phyloP scores from a whole-genome alignment of 306 rosid genomes.

The Lathyrus tuberosus region DNA sequence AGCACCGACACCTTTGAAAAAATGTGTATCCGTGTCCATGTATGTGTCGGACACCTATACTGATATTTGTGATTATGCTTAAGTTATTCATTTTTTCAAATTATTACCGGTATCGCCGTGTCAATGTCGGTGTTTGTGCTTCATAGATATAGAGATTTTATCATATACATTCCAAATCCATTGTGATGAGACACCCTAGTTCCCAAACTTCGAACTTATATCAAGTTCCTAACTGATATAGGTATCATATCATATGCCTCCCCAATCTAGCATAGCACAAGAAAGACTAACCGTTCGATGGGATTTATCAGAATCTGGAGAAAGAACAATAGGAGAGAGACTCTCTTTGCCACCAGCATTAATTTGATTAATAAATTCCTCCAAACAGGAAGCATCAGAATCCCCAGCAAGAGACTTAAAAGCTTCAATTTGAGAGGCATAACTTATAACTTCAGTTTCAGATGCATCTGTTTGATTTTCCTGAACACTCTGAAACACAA shows the following conservation, averaged over 20 bases:
- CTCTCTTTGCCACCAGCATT: slow-evolving; percentile 56
- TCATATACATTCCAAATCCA: slow-evolving; percentile 9
- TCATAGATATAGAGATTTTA: neutral
- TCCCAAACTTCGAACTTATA: slow-evolving; percentile 8
- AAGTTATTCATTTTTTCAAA: no score
- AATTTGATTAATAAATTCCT: slow-evolving; percentile 62
- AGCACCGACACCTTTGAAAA: no score
- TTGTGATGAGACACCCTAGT: slow-evolving; percentile 10
- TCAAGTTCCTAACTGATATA: neutral
- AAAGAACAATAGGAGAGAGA: slow-evolving; percentile 64
- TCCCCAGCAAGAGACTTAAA: slow-evolving; percentile 77
- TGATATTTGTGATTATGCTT: no score
- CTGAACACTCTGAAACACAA: slow-evolving; percentile 50
- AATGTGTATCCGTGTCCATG: no score
- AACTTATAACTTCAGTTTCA: slow-evolving; percentile 47
- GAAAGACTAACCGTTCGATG: slow-evolving; percentile 74
- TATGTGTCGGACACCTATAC: no score
- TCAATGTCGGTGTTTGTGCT: no score
- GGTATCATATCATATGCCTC: neutral
- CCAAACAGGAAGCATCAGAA: slow-evolving; percentile 59
- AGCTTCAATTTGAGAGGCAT: slow-evolving; percentile 66
- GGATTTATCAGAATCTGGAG: slow-evolving; percentile 76
- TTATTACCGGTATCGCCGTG: no score
- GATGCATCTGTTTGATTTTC: slow-evolving; percentile 40
- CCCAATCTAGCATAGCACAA: slow-evolving; percentile 16